Evolutionary conservation across 108 stramenopile genomes (phyloP).

Genomic region (Skeletonema tropicum): DNA sequence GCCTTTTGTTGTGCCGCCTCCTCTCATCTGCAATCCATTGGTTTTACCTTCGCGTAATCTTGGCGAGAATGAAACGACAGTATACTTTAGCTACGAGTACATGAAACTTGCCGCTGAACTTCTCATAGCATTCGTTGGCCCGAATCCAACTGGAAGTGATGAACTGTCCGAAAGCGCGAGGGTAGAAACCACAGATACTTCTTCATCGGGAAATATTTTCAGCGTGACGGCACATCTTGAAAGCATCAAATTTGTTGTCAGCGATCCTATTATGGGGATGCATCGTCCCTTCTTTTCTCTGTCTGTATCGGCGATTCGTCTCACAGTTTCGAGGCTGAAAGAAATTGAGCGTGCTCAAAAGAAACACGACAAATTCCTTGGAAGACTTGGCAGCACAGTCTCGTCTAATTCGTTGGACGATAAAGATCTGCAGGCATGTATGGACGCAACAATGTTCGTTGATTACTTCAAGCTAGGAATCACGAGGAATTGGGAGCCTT

Average conservation of each 20-base stretch:
- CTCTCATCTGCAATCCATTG: constrained; percentile 66
- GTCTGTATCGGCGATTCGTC: constrained; percentile 50
- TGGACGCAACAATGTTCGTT: constrained; percentile 64
- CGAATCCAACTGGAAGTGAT: constrained; percentile 10
- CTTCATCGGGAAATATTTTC: constrained; percentile 38
- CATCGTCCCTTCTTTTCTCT: constrained; percentile 56
- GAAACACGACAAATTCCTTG: constrained; percentile 13
- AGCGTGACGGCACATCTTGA: constrained; percentile 54
- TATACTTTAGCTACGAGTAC: constrained; percentile 67
- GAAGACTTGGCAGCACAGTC: neutral
- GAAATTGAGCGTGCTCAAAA: constrained; percentile 10
- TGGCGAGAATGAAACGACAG: constrained; percentile 64
- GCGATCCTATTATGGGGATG: constrained; percentile 83
- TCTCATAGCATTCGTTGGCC: constrained; percentile 45
- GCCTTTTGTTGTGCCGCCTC: constrained; percentile 55
- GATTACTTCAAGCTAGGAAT: constrained; percentile 94
- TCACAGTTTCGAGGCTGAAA: constrained; percentile 64
- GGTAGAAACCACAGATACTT: constrained; percentile 29
- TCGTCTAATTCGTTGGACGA: neutral
- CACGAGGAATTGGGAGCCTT: constrained; percentile 94
- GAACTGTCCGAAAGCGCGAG: constrained; percentile 34
- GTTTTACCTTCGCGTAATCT: constrained; percentile 31
- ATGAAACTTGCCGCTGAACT: constrained; percentile 48
- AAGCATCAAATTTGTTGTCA: constrained; percentile 62
- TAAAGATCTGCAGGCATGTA: constrained; percentile 32